Evolutionary conservation across 2,329 filamentous ascomycete genomes (phyloP).

Genomic region (Dothistroma pini): DNA sequence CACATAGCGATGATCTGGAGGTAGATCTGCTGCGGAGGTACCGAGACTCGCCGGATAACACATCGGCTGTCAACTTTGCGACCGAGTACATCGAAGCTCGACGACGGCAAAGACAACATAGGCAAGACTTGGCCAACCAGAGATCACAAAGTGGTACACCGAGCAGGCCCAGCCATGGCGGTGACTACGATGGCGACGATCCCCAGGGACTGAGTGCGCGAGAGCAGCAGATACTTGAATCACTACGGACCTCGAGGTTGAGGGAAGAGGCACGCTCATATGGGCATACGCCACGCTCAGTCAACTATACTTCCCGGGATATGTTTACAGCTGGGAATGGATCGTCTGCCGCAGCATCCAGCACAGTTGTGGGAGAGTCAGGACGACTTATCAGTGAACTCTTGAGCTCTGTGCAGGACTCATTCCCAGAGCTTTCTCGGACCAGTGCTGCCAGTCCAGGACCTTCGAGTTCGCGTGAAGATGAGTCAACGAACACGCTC

Average conservation of each 20-base stretch:
- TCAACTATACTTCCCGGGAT: constrained; percentile 41
- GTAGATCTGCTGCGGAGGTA: constrained; percentile 44
- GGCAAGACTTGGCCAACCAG: constrained; percentile 33
- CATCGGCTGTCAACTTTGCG: constrained; percentile 39
- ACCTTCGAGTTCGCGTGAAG: constrained; percentile 6
- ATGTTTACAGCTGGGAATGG: constrained; percentile 26
- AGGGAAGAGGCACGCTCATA: constrained; percentile 41
- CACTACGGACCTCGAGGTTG: constrained; percentile 43
- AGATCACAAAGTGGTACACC: constrained; percentile 10
- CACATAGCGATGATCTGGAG: constrained; percentile 46
- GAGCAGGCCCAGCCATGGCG: background rate
- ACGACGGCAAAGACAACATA: constrained; percentile 32
- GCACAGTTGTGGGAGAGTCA: constrained; percentile 10
- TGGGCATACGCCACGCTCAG: constrained; percentile 36
- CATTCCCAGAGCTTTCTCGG: constrained; percentile 29
- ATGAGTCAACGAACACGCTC: constrained; percentile 9
- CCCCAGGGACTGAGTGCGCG: constrained; percentile 44
- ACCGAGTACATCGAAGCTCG: constrained; percentile 44
- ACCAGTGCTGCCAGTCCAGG: constrained; percentile 22
- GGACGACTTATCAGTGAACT: constrained; percentile 27
- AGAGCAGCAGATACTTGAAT: constrained; percentile 46
- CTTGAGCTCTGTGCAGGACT: constrained; percentile 27
- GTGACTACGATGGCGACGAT: constrained; percentile 38
- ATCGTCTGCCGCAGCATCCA: constrained; percentile 15
- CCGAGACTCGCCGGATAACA: constrained; percentile 38